Evolutionary conservation across 805 yeast genomes (phyloP), one percentile per base, ranked within the genome.

Genomic region (Lachancea dasiensis): DNA sequence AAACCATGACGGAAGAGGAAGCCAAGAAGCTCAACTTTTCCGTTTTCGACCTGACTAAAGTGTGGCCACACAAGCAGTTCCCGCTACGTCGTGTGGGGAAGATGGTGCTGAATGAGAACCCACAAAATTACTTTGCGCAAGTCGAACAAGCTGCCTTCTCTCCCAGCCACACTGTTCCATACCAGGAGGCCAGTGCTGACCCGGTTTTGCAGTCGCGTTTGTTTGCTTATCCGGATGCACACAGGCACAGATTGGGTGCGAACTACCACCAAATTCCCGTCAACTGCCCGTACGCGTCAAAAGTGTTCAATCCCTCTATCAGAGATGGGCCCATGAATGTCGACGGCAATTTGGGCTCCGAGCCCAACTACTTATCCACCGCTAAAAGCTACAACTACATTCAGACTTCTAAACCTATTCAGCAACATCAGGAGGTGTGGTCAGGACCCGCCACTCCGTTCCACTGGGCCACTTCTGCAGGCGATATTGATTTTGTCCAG

Each of bases 261-360:
- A 83, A 86, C 67, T 86, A 81, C 64, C 72, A 74, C 33, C 90
- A 83, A 64, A 80, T 86, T 41, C 95, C 95, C n/a, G 87, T 84
- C 51, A 86, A 86, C 61, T 82, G 94, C 63, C 95, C 95, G 41
- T 66, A 72, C 45, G 77, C 74, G 18, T 62, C 72, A 3, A 63
- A 64, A 37, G 67, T 70, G 7, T 75, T 72, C 58, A 72, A 74
- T 50, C 95, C 95, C 20, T 79, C 77, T 51, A 73, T 79, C 51
- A 76, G 95, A 67, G 95, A 86, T 59, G 95, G 95, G 62, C 73
- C 78, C 31, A 79, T 81, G 87, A 58, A 58, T 39, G 75, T 76
- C 19, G 69, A 74, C 50, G 82, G 80, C 39, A 86, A 86, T 67
- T 73, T 80, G 56, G 95, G 94, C 27, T 64, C 73, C 39, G 75